phyloP scores from a whole-genome alignment of 2,329 filamentous ascomycete species.

The Aspergillus unguis region DNA sequence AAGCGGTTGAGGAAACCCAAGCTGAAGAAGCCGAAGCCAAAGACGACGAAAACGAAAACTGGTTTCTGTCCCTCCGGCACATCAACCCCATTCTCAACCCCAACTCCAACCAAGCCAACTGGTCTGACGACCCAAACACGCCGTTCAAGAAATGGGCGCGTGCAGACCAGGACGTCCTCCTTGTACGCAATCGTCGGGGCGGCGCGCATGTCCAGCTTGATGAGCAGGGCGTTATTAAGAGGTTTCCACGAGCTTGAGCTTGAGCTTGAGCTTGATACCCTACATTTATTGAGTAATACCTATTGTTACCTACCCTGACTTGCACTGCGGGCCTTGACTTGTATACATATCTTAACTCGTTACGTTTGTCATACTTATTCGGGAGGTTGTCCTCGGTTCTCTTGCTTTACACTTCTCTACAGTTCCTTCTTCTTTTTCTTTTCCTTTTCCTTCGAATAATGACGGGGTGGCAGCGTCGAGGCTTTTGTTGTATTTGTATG shows the following conservation, averaged over 20 bases:
- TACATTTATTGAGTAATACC: background rate
- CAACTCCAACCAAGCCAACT: slow-evolving; percentile 16
- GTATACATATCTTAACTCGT: no score
- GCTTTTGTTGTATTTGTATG: no score
- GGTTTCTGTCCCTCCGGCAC: slow-evolving; percentile 30
- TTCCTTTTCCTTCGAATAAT: no score
- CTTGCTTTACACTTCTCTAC: no score
- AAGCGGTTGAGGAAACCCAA: background rate
- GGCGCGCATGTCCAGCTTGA: slow-evolving; percentile 28
- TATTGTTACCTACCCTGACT: no score
- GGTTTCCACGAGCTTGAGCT: background rate
- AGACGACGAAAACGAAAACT: slow-evolving; percentile 22
- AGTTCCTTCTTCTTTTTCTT: no score
- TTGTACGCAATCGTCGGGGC: slow-evolving; percentile 28
- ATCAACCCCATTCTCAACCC: slow-evolving; percentile 10
- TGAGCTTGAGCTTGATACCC: background rate
- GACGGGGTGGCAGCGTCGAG: no score
- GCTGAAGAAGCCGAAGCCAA: slow-evolving; percentile 7
- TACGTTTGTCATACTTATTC: no score
- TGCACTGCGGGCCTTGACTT: no score
- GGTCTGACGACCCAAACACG: slow-evolving; percentile 36
- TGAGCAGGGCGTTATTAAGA: slow-evolving; percentile 32
- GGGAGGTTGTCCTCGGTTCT: no score
- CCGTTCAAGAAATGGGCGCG: slow-evolving; percentile 39
- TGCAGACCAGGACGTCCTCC: slow-evolving; percentile 30